These are phyloP conservation scores for Arachis stenosperma DNA, from an alignment of 306 rosid genomes.

Conservation along the genomic window DNA sequence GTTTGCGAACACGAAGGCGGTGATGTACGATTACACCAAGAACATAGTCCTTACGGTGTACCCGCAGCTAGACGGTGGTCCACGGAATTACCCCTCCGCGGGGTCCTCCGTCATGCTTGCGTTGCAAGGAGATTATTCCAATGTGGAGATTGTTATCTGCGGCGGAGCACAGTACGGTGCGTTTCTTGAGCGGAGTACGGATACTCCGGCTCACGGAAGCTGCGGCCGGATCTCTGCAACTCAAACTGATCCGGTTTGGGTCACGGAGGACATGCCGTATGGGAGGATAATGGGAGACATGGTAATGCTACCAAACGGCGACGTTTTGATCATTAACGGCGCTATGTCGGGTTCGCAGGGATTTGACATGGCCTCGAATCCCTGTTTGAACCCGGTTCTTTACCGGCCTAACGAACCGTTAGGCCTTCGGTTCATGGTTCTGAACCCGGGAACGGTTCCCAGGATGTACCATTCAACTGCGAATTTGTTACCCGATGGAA, in stretches of 20 bases:
- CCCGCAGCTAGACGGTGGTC: slow-evolving; percentile 81
- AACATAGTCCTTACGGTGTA: slow-evolving; percentile 45
- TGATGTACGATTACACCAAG: slow-evolving; percentile 48
- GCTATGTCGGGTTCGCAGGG: slow-evolving; percentile 86
- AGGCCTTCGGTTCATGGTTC: slow-evolving; percentile 82
- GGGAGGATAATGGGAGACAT: slow-evolving; percentile 91
- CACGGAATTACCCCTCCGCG: slow-evolving; percentile 88
- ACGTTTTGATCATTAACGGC: slow-evolving; percentile 76
- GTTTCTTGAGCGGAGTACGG: slow-evolving; percentile 50
- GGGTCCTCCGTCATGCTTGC: slow-evolving; percentile 85
- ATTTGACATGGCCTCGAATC: slow-evolving; percentile 64
- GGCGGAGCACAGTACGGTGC: slow-evolving; percentile 92
- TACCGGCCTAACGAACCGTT: slow-evolving; percentile 70
- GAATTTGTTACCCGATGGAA: slow-evolving; percentile 78
- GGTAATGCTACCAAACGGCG: slow-evolving; percentile 83
- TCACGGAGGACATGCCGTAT: slow-evolving; percentile 82
- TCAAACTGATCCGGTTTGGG: slow-evolving; percentile 61
- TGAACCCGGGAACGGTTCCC: slow-evolving; percentile 76
- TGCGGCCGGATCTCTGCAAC: slow-evolving; percentile 74
- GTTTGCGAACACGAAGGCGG: slow-evolving; percentile 76
- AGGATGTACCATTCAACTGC: slow-evolving; percentile 87
- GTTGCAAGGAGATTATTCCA: slow-evolving; percentile 52
- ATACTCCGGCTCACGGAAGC: slow-evolving; percentile 73
- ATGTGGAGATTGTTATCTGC: slow-evolving; percentile 66
- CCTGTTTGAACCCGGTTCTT: slow-evolving; percentile 74